Base-by-base conservation (phyloP, 192 early-diverging fungal species). In the Chytriomyces confervae region DNA sequence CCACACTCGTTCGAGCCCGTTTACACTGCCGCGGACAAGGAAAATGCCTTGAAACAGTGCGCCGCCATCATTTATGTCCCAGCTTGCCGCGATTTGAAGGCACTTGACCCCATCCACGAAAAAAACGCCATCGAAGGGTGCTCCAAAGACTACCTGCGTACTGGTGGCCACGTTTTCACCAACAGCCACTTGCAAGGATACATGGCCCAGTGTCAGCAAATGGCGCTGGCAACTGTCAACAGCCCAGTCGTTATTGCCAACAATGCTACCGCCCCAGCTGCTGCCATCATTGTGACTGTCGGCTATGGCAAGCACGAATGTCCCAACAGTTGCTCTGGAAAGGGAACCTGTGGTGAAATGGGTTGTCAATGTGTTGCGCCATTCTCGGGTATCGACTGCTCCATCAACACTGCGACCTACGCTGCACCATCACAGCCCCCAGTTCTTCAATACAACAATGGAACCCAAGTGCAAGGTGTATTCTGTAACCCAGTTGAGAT, bases 341-440 rank as follows among this genome's bases (percentile, higher is more conserved):
- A 48, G 9, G 66, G 66, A 68, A 68, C 1, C 27, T 68, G 66
- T 24, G 46, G 43, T 16, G 11, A 29, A 18, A 7, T 47, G 7
- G 66, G 66, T 11, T 68, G 66, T 24, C 8, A 27, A 13, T 68
- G 66, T 24, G 29, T 16, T n/a, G 36, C 75, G 7, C 53, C 53
- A 10, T 76, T 67, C 75, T 24, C 64, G 18, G 75, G 75, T 20
- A 13, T 62, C 20, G 75, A 76, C 65, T 76, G 75, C 50, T 51
- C 64, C 75, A 50, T 76, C 64, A 44, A 68, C 65, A 23, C 53
- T 11, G 10, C 53, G 1, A 50, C 11, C 13, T 27, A 51, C 47
- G 43, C 27, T 36, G 13, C 45, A 10, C 66, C 66, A 27, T 13
- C 20, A 3, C 0, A 57, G 16, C 0, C 13, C 13, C 53, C 53